Conservation (phyloP, 169 alveolate species). For the Cryptosporidium tyzzeri region DNA sequence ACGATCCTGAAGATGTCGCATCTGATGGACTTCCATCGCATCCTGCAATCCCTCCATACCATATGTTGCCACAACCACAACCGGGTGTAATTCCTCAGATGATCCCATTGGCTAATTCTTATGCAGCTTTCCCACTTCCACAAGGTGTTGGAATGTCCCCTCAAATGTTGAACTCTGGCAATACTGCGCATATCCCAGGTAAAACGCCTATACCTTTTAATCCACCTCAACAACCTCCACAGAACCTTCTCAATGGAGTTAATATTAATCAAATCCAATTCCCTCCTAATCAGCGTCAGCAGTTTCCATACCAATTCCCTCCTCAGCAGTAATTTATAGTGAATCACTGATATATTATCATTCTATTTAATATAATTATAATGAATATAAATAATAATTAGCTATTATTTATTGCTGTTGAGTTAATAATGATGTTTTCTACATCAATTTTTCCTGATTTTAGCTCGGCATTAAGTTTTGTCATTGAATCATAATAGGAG, state of each 20-base stretch:
- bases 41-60: slow-evolving; percentile 76
- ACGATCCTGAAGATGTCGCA: slow-evolving; percentile 64
- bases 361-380: slow-evolving; percentile 31
- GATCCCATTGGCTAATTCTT: slow-evolving; percentile 72
- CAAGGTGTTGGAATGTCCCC: slow-evolving; percentile 62
- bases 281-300: slow-evolving; percentile 41
- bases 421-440: background rate
- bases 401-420: slow-evolving; percentile 30
- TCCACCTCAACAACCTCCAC: slow-evolving; percentile 62
- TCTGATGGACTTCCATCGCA: slow-evolving; percentile 74
- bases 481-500: slow-evolving; percentile 4
- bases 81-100: slow-evolving; percentile 76
- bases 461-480: slow-evolving; percentile 36
- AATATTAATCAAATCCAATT: slow-evolving; percentile 46
- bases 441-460: background rate
- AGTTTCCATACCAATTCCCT: slow-evolving; percentile 60
- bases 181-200: slow-evolving; percentile 75
- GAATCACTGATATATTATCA: slow-evolving; percentile 4
- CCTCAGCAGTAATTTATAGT: slow-evolving; percentile 47
- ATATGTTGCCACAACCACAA: slow-evolving; percentile 69
- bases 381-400: slow-evolving; percentile 13
- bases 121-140: slow-evolving; percentile 76
- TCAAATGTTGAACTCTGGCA: slow-evolving; percentile 65
- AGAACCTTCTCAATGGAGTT: slow-evolving; percentile 44
- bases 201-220: slow-evolving; percentile 72